Conservation (phyloP, 2,329 filamentous ascomycete genomes). For the Cytospora schulzeri region DNA sequence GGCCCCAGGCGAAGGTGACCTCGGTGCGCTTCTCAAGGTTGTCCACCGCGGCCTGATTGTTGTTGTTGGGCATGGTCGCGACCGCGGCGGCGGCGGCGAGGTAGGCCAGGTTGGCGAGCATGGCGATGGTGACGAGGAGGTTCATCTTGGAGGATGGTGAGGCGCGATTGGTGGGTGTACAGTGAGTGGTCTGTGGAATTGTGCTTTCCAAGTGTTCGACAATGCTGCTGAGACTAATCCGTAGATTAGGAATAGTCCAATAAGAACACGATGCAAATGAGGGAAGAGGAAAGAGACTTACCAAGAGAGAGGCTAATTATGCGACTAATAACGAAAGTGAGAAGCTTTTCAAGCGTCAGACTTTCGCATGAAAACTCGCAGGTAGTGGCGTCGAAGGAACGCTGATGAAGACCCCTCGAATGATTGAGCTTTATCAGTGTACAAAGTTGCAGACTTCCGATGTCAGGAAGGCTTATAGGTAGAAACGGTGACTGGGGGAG, state of each 20-base stretch:
- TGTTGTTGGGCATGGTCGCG: background rate
- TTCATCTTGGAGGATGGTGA: background rate
- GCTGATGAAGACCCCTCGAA: no score
- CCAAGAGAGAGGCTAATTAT: no score
- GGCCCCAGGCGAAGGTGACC: slow-evolving; percentile 8
- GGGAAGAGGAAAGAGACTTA: no score
- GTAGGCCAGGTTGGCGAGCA: background rate
- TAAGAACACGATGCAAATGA: background rate
- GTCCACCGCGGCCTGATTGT: no score
- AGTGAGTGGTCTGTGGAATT: no score
- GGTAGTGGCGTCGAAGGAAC: no score
- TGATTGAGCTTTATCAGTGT: no score
- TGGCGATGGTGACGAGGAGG: background rate
- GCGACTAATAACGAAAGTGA: no score
- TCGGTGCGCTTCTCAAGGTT: slow-evolving; percentile 11
- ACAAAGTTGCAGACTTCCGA: no score
- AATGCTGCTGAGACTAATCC: background rate
- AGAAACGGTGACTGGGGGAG: background rate
- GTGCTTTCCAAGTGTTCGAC: background rate
- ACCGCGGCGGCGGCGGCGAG: background rate
- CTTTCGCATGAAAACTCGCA: no score
- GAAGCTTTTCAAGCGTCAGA: no score
- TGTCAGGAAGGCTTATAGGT: background rate
- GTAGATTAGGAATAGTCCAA: background rate
- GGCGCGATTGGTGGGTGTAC: no score